Evolutionary conservation across 306 rosid genomes (phyloP).

Genomic region (Dalbergia cultrata): DNA sequence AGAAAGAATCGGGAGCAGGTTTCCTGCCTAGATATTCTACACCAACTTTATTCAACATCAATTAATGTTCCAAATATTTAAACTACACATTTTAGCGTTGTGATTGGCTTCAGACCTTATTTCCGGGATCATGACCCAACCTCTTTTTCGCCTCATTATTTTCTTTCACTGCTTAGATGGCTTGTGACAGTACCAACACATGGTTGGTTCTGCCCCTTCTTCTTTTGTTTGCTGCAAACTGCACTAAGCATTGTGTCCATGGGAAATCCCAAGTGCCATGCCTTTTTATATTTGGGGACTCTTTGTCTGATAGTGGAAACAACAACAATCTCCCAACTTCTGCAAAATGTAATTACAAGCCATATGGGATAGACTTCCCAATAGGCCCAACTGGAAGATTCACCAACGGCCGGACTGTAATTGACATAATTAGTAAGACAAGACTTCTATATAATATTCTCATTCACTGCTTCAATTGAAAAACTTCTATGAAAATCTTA

Average conservation of each 20-base stretch:
- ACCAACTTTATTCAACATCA: no score
- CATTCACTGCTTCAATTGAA: neutral
- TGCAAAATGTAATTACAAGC: conserved; percentile 53
- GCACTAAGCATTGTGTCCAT: conserved; percentile 13
- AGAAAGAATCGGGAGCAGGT: no score
- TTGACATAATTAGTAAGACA: conserved; percentile 49
- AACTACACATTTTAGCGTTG: no score
- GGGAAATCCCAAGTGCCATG: conserved; percentile 59
- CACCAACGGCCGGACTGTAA: conserved; percentile 61
- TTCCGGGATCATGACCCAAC: neutral
- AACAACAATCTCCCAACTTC: conserved; percentile 54
- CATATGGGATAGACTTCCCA: conserved; percentile 74
- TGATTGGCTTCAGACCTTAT: no score
- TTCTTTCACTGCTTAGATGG: neutral
- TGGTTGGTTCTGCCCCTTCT: conserved; percentile 28
- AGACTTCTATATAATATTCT: neutral
- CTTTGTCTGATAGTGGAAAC: conserved; percentile 71
- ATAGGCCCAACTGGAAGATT: conserved; percentile 69
- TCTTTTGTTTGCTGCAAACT: conserved; percentile 35
- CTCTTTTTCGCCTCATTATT: neutral
- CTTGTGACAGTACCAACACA: neutral
- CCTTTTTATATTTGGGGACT: conserved; percentile 73
- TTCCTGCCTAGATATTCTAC: no score
- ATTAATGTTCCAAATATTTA: no score
- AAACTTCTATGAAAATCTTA: no score